These are phyloP conservation scores for Acanthamoeba royreba DNA, from an alignment of 208 protist genomes.

Conservation along the genomic window DNA sequence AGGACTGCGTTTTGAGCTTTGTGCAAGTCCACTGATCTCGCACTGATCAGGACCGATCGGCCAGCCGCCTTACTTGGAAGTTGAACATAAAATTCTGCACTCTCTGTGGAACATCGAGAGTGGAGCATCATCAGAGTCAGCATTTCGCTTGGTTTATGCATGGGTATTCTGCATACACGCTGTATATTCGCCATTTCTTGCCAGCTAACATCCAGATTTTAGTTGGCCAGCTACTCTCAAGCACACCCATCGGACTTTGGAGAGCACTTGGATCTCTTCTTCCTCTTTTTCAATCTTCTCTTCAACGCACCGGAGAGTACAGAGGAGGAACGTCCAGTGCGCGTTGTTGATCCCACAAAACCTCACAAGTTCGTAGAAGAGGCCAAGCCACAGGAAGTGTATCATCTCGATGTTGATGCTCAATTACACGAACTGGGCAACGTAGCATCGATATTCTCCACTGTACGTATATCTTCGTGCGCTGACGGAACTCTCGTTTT, in stretches of 20 bases:
- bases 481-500: neutral
- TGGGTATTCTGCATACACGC: neutral
- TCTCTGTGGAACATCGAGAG: slow-evolving; percentile 35
- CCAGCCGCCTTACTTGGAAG: neutral
- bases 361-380: neutral
- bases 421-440: neutral
- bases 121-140: neutral
- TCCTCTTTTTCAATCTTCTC: slow-evolving; percentile 14
- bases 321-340: neutral
- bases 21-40: no score
- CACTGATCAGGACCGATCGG: neutral
- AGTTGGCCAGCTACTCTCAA: slow-evolving; percentile 31
- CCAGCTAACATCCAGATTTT: no score
- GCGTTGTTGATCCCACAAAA: neutral
- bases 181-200: neutral
- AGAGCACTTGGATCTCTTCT: neutral
- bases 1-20: no score
- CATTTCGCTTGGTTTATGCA: neutral
- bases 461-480: neutral
- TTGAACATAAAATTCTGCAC: neutral
- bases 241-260: neutral
- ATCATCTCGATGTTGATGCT: neutral
- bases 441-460: neutral
- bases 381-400: no score
- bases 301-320: neutral